These are phyloP conservation scores for Candida xyloterini DNA, from an alignment of 805 yeast species.

Conservation along the genomic window DNA sequence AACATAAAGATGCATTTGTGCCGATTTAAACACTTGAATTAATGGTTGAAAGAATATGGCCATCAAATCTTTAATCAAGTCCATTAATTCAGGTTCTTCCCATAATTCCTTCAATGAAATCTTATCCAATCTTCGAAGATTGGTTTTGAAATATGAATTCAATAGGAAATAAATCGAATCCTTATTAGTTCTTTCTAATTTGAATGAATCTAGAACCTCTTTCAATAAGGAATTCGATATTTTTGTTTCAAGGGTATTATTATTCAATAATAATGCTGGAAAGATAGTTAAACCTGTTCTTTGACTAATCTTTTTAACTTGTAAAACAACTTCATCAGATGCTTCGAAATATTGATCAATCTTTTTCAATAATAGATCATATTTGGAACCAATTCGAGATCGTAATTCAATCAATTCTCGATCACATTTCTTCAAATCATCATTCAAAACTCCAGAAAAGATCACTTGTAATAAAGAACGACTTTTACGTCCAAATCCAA, in stretches of 20 bases:
- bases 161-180: constrained; percentile 47
- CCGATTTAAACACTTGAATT: constrained; percentile 62
- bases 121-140: constrained; percentile 72
- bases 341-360: constrained; percentile 30
- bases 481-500: constrained; percentile 43
- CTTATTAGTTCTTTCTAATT: constrained; percentile 23
- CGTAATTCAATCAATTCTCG: constrained; percentile 49
- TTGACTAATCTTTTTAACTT: constrained; percentile 32
- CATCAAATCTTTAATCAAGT: constrained; percentile 67
- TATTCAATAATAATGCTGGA: constrained; percentile 26
- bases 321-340: constrained; percentile 26
- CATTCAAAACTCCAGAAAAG: constrained; percentile 68
- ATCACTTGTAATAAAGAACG: constrained; percentile 69
- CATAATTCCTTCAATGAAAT: constrained; percentile 70
- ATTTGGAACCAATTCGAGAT: constrained; percentile 12
- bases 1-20: constrained; percentile 63
- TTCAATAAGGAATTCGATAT: constrained; percentile 13
- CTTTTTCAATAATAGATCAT: constrained; percentile 20
- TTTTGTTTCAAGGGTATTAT: constrained; percentile 18
- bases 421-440: constrained; percentile 65
- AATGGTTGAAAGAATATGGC: constrained; percentile 73
- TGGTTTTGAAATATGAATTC: constrained; percentile 60
- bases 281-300: constrained; percentile 25
- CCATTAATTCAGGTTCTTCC: constrained; percentile 82
- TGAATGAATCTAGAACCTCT: constrained; percentile 22